These are phyloP conservation scores for Fagus sylvatica DNA, from an alignment of 306 rosid genomes.

Conservation along the genomic window DNA sequence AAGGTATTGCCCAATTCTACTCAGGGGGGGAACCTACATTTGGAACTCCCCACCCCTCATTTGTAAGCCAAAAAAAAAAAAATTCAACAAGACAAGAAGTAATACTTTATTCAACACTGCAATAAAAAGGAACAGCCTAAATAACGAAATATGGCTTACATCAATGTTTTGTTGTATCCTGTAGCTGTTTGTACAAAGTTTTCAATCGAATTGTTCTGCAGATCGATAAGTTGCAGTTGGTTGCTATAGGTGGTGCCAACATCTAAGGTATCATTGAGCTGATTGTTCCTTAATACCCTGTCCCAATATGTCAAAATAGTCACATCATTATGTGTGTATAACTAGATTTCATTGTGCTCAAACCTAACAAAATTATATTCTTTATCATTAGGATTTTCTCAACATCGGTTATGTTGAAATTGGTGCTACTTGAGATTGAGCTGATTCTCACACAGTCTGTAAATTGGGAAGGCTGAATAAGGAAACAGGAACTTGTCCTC, in stretches of 20 bases:
- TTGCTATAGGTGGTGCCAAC: no score
- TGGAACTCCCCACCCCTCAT: no score
- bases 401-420: background rate
- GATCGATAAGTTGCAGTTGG: no score
- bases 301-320: no score
- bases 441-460: slow-evolving; percentile 36
- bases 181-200: background rate
- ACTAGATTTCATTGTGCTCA: background rate
- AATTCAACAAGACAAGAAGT: slow-evolving; percentile 6
- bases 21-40: background rate
- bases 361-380: background rate
- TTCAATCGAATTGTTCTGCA: no score
- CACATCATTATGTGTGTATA: background rate
- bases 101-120: background rate
- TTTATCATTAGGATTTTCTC: background rate
- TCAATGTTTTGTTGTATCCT: slow-evolving; percentile 12
- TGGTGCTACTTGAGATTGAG: background rate
- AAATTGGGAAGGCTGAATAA: slow-evolving; percentile 26
- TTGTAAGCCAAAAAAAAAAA: no score
- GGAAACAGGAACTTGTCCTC: no score
- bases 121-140: background rate
- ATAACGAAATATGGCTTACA: slow-evolving; percentile 16
- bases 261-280: no score
- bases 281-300: no score
- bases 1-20: slow-evolving; percentile 27